These are phyloP conservation scores for Penicillium sp. DNA, from an alignment of 2,329 filamentous ascomycete genomes.

Conservation along the genomic window DNA sequence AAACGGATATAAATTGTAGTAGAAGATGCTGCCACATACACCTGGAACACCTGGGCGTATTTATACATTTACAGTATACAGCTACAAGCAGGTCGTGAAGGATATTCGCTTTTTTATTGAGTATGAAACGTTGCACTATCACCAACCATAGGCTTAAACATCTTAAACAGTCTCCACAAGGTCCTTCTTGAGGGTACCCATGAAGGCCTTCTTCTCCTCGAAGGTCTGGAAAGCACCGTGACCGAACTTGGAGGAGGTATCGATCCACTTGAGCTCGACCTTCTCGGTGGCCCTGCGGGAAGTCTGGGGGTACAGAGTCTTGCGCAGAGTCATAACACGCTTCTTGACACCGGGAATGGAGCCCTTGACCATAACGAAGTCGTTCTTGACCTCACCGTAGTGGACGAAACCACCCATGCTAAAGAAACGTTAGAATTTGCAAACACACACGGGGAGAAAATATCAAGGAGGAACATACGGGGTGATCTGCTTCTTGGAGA, in stretches of 20 bases:
- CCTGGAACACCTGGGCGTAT: not conserved
- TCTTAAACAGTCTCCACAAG: slow-evolving; percentile 56
- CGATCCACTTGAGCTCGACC: slow-evolving; percentile 99
- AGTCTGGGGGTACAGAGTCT: slow-evolving; percentile 97
- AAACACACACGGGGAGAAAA: not conserved
- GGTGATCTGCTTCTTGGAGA: slow-evolving; percentile 99
- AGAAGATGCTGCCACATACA: not conserved
- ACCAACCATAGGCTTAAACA: slow-evolving; percentile 37
- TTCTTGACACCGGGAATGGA: slow-evolving; percentile 98
- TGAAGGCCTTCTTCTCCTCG: slow-evolving; percentile 95
- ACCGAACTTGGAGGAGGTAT: slow-evolving; percentile 99
- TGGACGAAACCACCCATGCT: slow-evolving; percentile 99
- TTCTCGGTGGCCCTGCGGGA: slow-evolving; percentile 96
- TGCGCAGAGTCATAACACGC: slow-evolving; percentile 97
- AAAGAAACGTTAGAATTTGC: slow-evolving; percentile 34
- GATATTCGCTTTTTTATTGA: slow-evolving; percentile 42
- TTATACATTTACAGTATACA: not conserved
- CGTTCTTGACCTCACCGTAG: slow-evolving; percentile 99
- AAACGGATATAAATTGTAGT: not conserved
- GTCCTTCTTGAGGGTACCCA: slow-evolving; percentile 99
- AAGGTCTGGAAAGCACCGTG: slow-evolving; percentile 99
- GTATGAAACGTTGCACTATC: slow-evolving; percentile 37
- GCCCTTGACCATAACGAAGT: slow-evolving; percentile 97
- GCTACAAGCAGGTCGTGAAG: slow-evolving; percentile 22
- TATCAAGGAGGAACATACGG: slow-evolving; percentile 67